phyloP scores from a whole-genome alignment of 2,329 filamentous ascomycete genomes.

The Alternaria solani region DNA sequence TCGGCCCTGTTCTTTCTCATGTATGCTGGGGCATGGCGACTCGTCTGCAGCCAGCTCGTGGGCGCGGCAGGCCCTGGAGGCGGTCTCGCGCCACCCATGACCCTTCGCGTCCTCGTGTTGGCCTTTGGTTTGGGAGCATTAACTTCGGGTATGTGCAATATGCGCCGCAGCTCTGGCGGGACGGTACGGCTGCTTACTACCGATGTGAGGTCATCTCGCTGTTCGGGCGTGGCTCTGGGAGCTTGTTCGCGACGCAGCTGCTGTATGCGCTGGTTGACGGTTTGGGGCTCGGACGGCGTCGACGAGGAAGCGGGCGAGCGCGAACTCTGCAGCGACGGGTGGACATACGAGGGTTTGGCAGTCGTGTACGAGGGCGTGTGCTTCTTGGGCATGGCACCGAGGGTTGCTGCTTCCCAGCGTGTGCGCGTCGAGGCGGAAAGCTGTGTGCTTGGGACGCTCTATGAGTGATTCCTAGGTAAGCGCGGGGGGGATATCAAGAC shows the following conservation, averaged over 20 bases:
- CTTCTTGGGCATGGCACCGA: slow-evolving; percentile 58
- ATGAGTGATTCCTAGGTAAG: slow-evolving; percentile 11
- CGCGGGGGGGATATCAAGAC: slow-evolving; percentile 9
- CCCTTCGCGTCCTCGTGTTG: slow-evolving; percentile 42
- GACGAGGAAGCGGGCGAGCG: slow-evolving; percentile 34
- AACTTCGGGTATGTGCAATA: slow-evolving; percentile 57
- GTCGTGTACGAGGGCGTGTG: slow-evolving; percentile 53
- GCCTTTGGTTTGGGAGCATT: slow-evolving; percentile 56
- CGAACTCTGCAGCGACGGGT: slow-evolving; percentile 47
- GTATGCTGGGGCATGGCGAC: slow-evolving; percentile 39
- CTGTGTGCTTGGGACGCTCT: slow-evolving; percentile 6
- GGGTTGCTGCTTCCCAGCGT: background rate
- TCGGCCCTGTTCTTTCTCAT: slow-evolving; percentile 25
- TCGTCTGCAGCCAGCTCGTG: slow-evolving; percentile 53
- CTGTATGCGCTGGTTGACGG: slow-evolving; percentile 59
- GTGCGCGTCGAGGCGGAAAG: slow-evolving; percentile 2
- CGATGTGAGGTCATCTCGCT: slow-evolving; percentile 55
- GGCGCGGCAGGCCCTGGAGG: slow-evolving; percentile 57
- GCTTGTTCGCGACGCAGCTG: slow-evolving; percentile 56
- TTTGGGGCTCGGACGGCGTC: slow-evolving; percentile 36
- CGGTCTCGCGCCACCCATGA: slow-evolving; percentile 38
- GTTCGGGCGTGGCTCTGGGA: slow-evolving; percentile 50
- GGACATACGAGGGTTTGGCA: slow-evolving; percentile 52
- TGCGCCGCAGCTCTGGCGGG: slow-evolving; percentile 54
- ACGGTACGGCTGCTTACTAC: slow-evolving; percentile 54